Evolutionary conservation across 2,329 filamentous ascomycete species (phyloP).

Genomic region (Curvularia lunata): DNA sequence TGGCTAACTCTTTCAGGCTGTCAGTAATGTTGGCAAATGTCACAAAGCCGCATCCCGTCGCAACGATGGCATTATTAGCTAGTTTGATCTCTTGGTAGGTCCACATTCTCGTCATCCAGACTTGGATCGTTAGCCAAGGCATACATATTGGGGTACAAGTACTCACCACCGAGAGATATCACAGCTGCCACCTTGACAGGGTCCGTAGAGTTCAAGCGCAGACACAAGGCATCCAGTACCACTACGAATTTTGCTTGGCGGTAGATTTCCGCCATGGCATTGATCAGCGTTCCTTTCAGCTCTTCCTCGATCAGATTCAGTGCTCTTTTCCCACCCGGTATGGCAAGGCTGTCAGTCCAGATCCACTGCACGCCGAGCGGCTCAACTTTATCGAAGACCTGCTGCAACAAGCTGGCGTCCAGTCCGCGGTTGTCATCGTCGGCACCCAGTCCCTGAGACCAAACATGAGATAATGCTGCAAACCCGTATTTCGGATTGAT

Average conservation of each 20-base stretch:
- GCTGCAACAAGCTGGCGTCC: background rate
- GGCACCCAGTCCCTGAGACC: background rate
- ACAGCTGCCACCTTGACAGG: background rate
- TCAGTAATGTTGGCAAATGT: background rate
- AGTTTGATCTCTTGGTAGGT: background rate
- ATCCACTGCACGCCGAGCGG: background rate
- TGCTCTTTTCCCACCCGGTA: background rate
- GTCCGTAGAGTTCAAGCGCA: background rate
- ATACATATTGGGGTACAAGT: background rate
- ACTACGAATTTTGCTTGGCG: background rate
- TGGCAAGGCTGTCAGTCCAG: background rate
- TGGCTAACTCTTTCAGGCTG: background rate
- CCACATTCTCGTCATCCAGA: background rate
- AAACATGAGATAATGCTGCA: background rate
- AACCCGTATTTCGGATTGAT: background rate
- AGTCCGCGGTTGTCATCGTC: background rate
- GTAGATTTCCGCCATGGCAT: background rate
- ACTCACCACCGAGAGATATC: background rate
- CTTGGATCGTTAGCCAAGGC: background rate
- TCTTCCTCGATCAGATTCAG: background rate
- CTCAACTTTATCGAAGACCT: background rate
- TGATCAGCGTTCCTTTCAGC: background rate
- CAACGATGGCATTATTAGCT: background rate
- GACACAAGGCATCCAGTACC: background rate
- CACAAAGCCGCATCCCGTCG: background rate